Percentiles rank a stretch among this genome's conserved stretches.
These are phyloP conservation scores for Beta lomatogona DNA, from an alignment of 179 eudicot genomes.

Conservation along the genomic window DNA sequence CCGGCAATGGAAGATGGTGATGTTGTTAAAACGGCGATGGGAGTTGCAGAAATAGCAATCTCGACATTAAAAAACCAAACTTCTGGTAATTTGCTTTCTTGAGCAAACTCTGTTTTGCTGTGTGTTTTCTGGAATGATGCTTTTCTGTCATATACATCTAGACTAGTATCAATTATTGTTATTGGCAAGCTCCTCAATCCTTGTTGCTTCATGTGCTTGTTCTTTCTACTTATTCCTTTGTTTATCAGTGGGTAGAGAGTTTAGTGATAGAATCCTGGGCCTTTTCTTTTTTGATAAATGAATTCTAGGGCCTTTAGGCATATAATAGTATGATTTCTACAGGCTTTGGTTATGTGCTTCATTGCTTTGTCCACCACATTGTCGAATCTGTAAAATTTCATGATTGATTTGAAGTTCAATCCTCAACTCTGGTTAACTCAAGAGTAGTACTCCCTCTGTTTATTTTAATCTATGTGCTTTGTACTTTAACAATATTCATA, in stretches of 20 bases:
- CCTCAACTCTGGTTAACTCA: neutral
- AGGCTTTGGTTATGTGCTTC: neutral
- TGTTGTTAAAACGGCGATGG: constrained; percentile 56
- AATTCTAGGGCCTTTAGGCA: neutral
- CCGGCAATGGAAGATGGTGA: constrained; percentile 40
- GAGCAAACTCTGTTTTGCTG: too few relatives aligned
- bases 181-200: neutral
- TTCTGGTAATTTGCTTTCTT: constrained; percentile 37
- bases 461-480: too few relatives aligned
- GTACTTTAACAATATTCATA: too few relatives aligned
- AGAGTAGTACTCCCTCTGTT: neutral
- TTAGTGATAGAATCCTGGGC: constrained; percentile 1
- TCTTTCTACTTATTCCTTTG: neutral
- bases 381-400: neutral
- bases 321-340: neutral
- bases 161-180: neutral
- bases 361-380: neutral
- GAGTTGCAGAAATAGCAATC: constrained; percentile 72
- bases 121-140: neutral
- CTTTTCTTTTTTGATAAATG: neutral
- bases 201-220: constrained; percentile 7
- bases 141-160: constrained; percentile 3
- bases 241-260: neutral
- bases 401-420: constrained; percentile 1
- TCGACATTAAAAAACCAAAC: constrained; percentile 45